These are phyloP conservation scores for Arthroderma uncinatum DNA, from an alignment of 2,329 filamentous ascomycete genomes.

Conservation along the genomic window DNA sequence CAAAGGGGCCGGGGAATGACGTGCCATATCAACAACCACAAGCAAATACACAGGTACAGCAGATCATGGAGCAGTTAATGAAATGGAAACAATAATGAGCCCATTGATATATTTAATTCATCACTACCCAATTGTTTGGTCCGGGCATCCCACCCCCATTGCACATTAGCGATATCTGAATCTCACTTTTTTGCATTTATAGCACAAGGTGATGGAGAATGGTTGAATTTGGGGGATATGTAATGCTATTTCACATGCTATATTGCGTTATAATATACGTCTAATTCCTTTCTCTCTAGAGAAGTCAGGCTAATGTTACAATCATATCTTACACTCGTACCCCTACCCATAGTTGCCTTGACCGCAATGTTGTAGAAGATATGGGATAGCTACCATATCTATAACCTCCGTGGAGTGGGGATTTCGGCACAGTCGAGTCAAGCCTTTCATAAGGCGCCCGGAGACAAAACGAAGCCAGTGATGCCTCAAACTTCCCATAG, in stretches of 20 bases:
- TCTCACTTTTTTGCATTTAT: background rate
- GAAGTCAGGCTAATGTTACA: background rate
- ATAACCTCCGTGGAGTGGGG: background rate
- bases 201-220: background rate
- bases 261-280: background rate
- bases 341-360: background rate
- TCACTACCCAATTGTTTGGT: background rate
- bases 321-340: background rate
- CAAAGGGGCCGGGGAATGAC: conserved; percentile 17
- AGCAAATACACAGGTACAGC: conserved; percentile 33
- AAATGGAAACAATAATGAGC: conserved; percentile 29
- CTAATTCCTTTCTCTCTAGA: background rate
- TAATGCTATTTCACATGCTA: background rate
- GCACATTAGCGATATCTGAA: background rate
- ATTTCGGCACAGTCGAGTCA: background rate
- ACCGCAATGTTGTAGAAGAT: background rate
- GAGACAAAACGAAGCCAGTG: background rate
- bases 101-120: background rate
- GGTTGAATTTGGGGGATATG: background rate
- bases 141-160: background rate
- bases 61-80: conserved; percentile 38
- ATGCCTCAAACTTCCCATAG: background rate
- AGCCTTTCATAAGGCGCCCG: background rate
- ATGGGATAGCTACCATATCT: background rate
- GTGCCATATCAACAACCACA: conserved; percentile 10